These are phyloP conservation scores for Parsonsia alboflavescens DNA, from an alignment of 257 asterid species.

Conservation along the genomic window DNA sequence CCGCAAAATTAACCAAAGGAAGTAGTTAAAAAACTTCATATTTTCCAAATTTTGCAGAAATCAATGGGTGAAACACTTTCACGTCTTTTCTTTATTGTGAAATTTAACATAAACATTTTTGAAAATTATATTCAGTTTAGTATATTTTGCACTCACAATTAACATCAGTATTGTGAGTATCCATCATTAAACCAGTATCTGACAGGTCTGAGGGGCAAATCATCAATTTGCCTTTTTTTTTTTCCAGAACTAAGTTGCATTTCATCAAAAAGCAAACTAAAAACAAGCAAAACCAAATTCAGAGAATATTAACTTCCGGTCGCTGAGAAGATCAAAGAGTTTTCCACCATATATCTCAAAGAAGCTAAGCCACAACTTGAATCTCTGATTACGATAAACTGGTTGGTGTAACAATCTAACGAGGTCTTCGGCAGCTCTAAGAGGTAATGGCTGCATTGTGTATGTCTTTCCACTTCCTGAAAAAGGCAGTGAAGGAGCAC, in stretches of 20 bases:
- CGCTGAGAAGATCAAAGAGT: constrained; percentile 94
- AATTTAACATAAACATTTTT: neutral
- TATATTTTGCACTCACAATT: neutral
- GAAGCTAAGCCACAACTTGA: constrained; percentile 98
- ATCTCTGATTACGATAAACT: constrained; percentile 83
- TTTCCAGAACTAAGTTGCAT: neutral
- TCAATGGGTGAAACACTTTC: neutral
- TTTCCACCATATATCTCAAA: constrained; percentile 99
- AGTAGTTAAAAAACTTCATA: neutral
- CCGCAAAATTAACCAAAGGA: neutral
- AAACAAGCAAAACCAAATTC: neutral
- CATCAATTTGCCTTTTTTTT: neutral
- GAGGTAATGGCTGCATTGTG: constrained; percentile 98
- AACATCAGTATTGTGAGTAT: neutral
- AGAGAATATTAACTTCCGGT: constrained; percentile 62
- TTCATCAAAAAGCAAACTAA: neutral
- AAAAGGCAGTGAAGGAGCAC: constrained; percentile 6
- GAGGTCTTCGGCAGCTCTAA: constrained; percentile 91
- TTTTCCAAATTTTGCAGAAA: neutral
- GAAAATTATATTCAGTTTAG: neutral
- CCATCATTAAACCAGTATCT: neutral
- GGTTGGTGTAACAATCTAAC: constrained; percentile 89
- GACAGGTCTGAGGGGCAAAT: neutral
- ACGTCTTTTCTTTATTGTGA: neutral
- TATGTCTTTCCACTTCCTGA: constrained; percentile 97